Base-by-base conservation (phyloP, 2,329 filamentous ascomycete genomes). In the Coniosporium tulheliwenetii region DNA sequence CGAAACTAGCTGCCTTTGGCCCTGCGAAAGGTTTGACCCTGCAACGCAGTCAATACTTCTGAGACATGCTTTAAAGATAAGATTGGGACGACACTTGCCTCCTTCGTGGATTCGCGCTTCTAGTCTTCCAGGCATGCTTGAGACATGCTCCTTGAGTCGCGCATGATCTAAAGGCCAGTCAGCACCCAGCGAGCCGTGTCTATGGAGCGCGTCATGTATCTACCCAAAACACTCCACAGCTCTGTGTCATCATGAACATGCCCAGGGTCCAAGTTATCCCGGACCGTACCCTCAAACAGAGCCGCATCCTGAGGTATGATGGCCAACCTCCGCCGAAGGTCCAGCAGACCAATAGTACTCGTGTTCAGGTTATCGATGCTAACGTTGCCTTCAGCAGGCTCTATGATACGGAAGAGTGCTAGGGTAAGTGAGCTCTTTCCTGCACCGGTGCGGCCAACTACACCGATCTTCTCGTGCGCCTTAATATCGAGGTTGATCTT, bases 301-400 rank as follows among this genome's bases (percentile, higher is more conserved):
- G 89, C 89, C 29, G 91, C 89, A 62, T 98, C 93, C 59, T 98
- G 91, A 4, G 93, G 91, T 49, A 98, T 98, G 54, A 98, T 98
- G 41, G 91, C 89, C 38, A 98, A 70, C 43, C 91, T 79, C 41
- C 87, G 75, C 41, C 91, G 79, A 41, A 98, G 71, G 59, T 98
- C 91, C 41, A 93, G 64, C 40, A 98, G 66, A 2, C 91, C 91
- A 53, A 98, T 95, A 3, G 76, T 77, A 41, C 85, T 89, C 10
- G 91, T 94, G 62, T 95, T 83, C 41, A 98, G 65, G 37, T 75
- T 73, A 61, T 98, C 91, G 53, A 98, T 94, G 51, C 77, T 82
- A 51, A 98, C 91, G 52, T 81, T 73, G 40, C 91, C 91, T 35
- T 76, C 75, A 32, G 71, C 75, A 2, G 87, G 77, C 63, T 98